Evolutionary conservation across 2,329 filamentous ascomycete genomes (phyloP).

Genomic region (Curvularia lunata): DNA sequence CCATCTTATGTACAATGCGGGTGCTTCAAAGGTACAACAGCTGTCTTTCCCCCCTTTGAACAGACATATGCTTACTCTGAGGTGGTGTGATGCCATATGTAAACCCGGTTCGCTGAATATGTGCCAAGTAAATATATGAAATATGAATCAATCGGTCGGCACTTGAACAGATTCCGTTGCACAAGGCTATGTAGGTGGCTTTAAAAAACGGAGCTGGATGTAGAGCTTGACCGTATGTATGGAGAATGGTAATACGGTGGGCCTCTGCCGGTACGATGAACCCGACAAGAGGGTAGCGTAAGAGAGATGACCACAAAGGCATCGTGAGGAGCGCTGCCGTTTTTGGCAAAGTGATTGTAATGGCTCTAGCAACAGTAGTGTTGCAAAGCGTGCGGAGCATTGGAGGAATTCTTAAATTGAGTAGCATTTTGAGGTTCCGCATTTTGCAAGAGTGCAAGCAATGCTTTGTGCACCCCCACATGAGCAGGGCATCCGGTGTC

Average conservation of each 20-base stretch:
- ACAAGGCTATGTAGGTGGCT: neutral
- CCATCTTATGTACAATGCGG: neutral
- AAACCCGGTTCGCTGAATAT: neutral
- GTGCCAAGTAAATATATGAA: neutral
- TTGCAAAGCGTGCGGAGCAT: neutral
- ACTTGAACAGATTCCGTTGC: neutral
- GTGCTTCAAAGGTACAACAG: neutral
- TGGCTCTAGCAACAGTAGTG: neutral
- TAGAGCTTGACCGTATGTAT: neutral
- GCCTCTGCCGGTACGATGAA: neutral
- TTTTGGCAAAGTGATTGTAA: conserved; percentile 13
- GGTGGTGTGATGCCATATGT: neutral
- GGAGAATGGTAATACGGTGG: neutral
- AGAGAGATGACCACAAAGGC: conserved; percentile 1
- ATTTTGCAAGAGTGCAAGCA: neutral
- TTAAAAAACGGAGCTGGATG: neutral
- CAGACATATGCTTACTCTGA: neutral
- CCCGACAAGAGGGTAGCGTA: neutral
- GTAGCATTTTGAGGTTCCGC: neutral
- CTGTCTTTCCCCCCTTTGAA: neutral
- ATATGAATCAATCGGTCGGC: neutral
- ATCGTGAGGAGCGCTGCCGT: conserved; percentile 36
- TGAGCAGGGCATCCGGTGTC: neutral
- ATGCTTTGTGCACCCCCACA: neutral
- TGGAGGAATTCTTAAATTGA: neutral